phyloP scores from a whole-genome alignment of 352 stramenopile species.

The Halophytophthora polymorphica region DNA sequence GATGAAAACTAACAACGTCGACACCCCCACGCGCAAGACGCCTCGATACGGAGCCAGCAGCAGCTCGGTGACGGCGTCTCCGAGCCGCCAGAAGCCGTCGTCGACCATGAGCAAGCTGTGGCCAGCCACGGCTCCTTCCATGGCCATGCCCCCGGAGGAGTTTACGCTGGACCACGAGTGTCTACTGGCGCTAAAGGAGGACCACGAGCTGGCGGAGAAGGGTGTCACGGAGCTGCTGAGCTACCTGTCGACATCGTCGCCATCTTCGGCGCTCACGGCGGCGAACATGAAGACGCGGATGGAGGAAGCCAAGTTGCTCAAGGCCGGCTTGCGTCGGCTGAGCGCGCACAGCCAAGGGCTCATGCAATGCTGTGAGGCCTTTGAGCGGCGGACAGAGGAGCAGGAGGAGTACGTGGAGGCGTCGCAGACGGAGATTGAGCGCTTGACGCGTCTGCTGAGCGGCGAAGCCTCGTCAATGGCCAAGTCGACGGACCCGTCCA shows the following conservation, averaged over 20 bases:
- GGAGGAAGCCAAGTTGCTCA: conserved; percentile 57
- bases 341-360: conserved; percentile 41
- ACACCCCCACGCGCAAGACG: conserved; percentile 3
- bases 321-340: conserved; percentile 38
- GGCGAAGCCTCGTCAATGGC: conserved; percentile 13
- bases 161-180: conserved; percentile 40
- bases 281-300: conserved; percentile 38
- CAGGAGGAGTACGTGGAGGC: conserved; percentile 42
- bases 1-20: conserved; percentile 3
- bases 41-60: not conserved
- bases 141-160: conserved; percentile 32
- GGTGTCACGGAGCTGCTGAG: conserved; percentile 62
- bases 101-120: conserved; percentile 34
- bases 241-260: conserved; percentile 22
- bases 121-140: conserved; percentile 22
- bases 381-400: conserved; percentile 38
- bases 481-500: conserved; percentile 11
- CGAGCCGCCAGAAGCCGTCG: conserved; percentile 11
- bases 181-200: conserved; percentile 61
- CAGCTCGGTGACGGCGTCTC: conserved; percentile 8
- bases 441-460: conserved; percentile 32
- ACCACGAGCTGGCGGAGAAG: conserved; percentile 59
- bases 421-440: conserved; percentile 43
- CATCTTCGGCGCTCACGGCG: conserved; percentile 30
- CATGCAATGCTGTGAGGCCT: conserved; percentile 47